phyloP scores from a whole-genome alignment of 1,139 yeast species.

The Scheffersomyces insectosa region DNA sequence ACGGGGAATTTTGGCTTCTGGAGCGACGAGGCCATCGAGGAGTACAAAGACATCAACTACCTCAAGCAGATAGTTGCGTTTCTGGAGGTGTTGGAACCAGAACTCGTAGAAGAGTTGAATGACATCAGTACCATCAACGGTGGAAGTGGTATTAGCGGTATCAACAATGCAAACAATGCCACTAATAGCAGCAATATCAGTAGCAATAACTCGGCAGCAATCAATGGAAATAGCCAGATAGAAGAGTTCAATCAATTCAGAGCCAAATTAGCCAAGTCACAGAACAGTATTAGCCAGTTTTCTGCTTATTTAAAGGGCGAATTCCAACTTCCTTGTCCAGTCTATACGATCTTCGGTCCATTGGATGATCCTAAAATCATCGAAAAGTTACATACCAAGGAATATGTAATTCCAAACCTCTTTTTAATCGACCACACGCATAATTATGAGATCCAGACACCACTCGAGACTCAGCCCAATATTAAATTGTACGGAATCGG shows the following conservation, averaged over 20 bases:
- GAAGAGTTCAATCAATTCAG: conserved; percentile 28
- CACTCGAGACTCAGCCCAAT: conserved; percentile 39
- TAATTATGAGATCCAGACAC: conserved; percentile 38
- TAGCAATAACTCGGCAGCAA: conserved; percentile 3
- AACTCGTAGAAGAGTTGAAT: conserved; percentile 46
- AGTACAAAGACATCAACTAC: conserved; percentile 53
- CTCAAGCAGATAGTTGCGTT: conserved; percentile 69
- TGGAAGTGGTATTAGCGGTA: background rate
- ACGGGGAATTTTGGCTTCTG: conserved; percentile 83
- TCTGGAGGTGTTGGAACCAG: conserved; percentile 57
- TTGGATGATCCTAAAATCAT: conserved; percentile 71
- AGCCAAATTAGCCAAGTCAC: conserved; percentile 28
- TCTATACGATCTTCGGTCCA: conserved; percentile 75
- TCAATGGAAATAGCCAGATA: background rate
- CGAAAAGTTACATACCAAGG: conserved; percentile 58
- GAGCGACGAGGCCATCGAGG: conserved; percentile 55
- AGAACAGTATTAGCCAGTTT: conserved; percentile 54
- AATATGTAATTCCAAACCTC: conserved; percentile 55
- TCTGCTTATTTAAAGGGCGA: conserved; percentile 52
- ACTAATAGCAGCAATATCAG: conserved; percentile 3
- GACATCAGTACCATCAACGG: conserved; percentile 45
- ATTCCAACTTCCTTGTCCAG: conserved; percentile 55
- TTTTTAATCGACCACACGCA: conserved; percentile 60
- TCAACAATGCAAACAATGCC: conserved; percentile 10
- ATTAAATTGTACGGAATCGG: conserved; percentile 69